Percentiles rank a stretch among this genome's conserved stretches.
phyloP scores from a whole-genome alignment of 768 basidiomycete species.

The Tylopilus intermedius region DNA sequence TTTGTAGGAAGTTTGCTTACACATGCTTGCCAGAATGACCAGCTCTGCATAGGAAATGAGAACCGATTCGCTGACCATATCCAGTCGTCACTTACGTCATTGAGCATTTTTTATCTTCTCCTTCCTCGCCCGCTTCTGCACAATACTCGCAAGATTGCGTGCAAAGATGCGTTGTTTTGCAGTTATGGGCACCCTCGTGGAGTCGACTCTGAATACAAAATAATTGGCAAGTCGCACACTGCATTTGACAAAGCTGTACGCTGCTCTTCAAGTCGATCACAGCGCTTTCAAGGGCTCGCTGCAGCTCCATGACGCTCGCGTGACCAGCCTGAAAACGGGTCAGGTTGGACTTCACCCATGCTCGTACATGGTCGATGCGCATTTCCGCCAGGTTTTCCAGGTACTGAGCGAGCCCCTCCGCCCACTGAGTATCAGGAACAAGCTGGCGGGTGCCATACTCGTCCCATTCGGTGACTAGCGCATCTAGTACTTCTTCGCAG shows the following conservation, averaged over 20 bases:
- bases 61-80: not conserved
- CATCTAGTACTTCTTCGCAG: slow-evolving; percentile 9
- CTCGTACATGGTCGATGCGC: slow-evolving; percentile 43
- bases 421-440: slow-evolving; percentile 41
- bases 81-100: slow-evolving; percentile 36
- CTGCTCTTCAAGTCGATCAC: slow-evolving; percentile 44
- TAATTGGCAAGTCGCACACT: slow-evolving; percentile 47
- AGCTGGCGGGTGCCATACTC: slow-evolving; percentile 30
- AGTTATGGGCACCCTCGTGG: slow-evolving; percentile 47
- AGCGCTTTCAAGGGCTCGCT: slow-evolving; percentile 38
- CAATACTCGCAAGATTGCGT: slow-evolving; percentile 39
- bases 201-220: slow-evolving; percentile 43
- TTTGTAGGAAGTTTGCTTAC: slow-evolving; percentile 32
- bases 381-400: slow-evolving; percentile 40
- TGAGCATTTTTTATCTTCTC: slow-evolving; percentile 35
- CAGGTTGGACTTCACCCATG: slow-evolving; percentile 49
- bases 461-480: slow-evolving; percentile 30
- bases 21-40: slow-evolving; percentile 53
- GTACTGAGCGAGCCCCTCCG: slow-evolving; percentile 33
- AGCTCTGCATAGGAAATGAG: slow-evolving; percentile 34
- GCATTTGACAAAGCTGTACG: slow-evolving; percentile 47
- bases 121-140: slow-evolving; percentile 29
- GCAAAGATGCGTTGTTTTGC: slow-evolving; percentile 47
- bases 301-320: slow-evolving; percentile 42
- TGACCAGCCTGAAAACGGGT: slow-evolving; percentile 43